Conservation (phyloP, 2,329 filamentous ascomycete species). For the Trichoderma sp. region DNA sequence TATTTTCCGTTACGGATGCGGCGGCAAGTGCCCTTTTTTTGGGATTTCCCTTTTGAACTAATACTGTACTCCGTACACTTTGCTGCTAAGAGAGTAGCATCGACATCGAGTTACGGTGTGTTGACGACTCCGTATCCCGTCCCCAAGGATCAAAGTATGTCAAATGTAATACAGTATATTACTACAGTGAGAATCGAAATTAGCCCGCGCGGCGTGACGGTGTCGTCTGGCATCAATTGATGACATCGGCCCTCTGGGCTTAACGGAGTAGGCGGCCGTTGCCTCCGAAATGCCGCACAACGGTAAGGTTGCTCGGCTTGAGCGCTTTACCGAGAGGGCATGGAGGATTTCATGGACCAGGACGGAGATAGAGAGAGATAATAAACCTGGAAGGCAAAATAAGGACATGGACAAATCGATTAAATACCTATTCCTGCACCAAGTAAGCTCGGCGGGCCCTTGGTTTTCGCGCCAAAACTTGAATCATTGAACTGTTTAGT, state of each 20-base stretch:
- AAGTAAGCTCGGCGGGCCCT: neutral
- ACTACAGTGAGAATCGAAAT: neutral
- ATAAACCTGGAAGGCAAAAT: neutral
- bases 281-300: conserved; percentile 1
- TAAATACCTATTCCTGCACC: neutral
- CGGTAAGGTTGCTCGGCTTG: neutral
- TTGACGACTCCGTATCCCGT: neutral
- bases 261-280: neutral
- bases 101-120: neutral
- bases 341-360: neutral
- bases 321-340: conserved; percentile 2
- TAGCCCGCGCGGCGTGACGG: neutral
- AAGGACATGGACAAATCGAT: neutral
- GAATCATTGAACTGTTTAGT: neutral
- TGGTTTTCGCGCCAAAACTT: neutral
- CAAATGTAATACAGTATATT: neutral
- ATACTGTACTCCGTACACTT: neutral
- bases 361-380: neutral
- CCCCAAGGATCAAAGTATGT: neutral
- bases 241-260: neutral
- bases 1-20: neutral
- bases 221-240: neutral
- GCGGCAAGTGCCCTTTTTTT: neutral
- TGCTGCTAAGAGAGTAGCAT: neutral
- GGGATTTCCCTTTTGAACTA: neutral